Evolutionary conservation across 441 rosid species (phyloP).

Genomic region (Theobroma grandiflorum): DNA sequence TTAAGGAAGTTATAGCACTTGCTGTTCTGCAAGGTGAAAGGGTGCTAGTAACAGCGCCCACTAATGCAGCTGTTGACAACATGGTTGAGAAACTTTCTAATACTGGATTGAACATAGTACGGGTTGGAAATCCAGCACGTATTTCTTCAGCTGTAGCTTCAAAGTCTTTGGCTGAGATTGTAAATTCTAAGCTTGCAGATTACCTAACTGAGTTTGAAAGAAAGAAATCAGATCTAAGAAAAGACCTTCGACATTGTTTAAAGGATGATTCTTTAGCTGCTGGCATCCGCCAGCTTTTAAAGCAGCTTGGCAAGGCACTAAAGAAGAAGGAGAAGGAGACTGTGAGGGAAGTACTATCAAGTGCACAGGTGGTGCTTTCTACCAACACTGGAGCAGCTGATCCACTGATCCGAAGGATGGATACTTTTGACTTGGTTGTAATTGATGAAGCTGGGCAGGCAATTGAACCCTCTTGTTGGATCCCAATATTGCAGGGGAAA

Average conservation of each 20-base stretch:
- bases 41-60: conserved; percentile 95
- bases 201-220: conserved; percentile 74
- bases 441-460: conserved; percentile 99
- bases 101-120: conserved; percentile 75
- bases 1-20: conserved; percentile 73
- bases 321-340: conserved; percentile 96
- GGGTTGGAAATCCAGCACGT: conserved; percentile 97
- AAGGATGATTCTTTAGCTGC: conserved; percentile 96
- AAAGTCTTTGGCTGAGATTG: conserved; percentile 86
- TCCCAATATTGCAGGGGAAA: conserved; percentile 89
- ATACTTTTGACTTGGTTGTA: conserved; percentile 85
- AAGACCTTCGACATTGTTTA: conserved; percentile 83
- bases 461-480: conserved; percentile 98
- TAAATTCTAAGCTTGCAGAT: conserved; percentile 72
- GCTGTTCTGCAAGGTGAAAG: conserved; percentile 92
- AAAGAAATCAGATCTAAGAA: conserved; percentile 87
- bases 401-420: conserved; percentile 79
- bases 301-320: conserved; percentile 83
- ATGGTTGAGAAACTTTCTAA: conserved; percentile 90
- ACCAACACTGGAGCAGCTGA: conserved; percentile 98
- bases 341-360: conserved; percentile 75
- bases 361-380: conserved; percentile 91
- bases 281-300: conserved; percentile 94
- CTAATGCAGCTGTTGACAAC: conserved; percentile 97
- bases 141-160: conserved; percentile 87